Percentiles rank a stretch among this genome's conserved stretches.
Evolutionary conservation across 768 basidiomycete species (phyloP).

Genomic region (Suillus paluster): DNA sequence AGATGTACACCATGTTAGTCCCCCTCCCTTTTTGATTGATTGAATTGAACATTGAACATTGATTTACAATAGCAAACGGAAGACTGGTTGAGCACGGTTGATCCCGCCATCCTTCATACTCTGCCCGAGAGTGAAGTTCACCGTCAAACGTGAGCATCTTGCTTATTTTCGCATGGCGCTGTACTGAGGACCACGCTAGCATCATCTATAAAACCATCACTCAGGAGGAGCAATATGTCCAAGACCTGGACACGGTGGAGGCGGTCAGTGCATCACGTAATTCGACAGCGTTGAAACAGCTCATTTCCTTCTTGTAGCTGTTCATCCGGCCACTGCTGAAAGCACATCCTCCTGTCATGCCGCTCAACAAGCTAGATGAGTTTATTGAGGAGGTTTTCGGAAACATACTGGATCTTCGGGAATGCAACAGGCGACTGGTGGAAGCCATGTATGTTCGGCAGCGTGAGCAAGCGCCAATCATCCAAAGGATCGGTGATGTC

Average conservation of each 20-base stretch:
- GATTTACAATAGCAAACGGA: constrained; percentile 31
- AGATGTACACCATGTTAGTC: constrained; percentile 36
- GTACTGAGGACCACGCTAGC: constrained; percentile 30
- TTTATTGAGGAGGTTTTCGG: constrained; percentile 92
- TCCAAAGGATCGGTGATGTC: constrained; percentile 86
- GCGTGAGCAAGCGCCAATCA: constrained; percentile 78
- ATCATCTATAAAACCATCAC: constrained; percentile 87
- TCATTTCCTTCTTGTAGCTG: constrained; percentile 42
- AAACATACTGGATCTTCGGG: constrained; percentile 86
- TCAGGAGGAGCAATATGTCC: constrained; percentile 88
- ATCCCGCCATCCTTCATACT: constrained; percentile 50
- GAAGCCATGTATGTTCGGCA: constrained; percentile 88
- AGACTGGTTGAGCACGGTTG: constrained; percentile 59
- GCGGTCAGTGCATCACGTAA: constrained; percentile 47
- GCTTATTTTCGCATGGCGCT: neutral
- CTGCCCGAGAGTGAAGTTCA: constrained; percentile 79
- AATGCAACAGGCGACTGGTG: constrained; percentile 80
- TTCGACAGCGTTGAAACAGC: constrained; percentile 11
- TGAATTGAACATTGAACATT: constrained; percentile 18
- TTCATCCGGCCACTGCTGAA: constrained; percentile 59
- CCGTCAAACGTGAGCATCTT: constrained; percentile 65
- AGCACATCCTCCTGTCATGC: constrained; percentile 60
- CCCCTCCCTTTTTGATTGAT: constrained; percentile 25
- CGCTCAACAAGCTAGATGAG: constrained; percentile 63
- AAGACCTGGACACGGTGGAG: constrained; percentile 86